phyloP scores from a whole-genome alignment of 2,329 filamentous ascomycete species.

The Paecilomyces sp. region DNA sequence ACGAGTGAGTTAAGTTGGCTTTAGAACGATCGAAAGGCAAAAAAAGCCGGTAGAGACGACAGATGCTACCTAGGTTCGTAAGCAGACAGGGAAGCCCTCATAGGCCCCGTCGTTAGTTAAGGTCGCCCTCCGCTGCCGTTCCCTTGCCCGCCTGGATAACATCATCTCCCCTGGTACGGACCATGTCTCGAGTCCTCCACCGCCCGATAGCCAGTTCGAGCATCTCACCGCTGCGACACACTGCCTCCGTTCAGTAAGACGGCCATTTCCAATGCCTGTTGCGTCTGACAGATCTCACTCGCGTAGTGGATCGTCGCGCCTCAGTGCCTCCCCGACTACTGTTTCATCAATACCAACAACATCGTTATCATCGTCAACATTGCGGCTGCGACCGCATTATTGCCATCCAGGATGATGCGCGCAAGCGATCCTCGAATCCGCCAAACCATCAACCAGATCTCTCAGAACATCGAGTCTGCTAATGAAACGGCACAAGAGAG shows the following conservation, averaged over 20 bases:
- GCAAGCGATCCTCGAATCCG: conserved; percentile 76
- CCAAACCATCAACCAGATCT: conserved; percentile 88
- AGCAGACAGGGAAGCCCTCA: not conserved
- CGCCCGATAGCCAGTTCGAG: not conserved
- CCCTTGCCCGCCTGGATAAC: not conserved
- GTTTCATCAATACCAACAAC: conserved; percentile 11
- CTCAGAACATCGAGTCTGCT: conserved; percentile 80
- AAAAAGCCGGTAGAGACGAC: not conserved
- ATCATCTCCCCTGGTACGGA: not conserved
- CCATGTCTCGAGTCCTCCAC: not conserved
- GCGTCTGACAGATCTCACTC: not conserved
- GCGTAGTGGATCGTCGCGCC: not conserved
- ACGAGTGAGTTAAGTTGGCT: not conserved
- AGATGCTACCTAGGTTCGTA: not conserved
- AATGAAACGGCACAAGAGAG: conserved; percentile 88
- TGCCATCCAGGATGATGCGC: conserved; percentile 46
- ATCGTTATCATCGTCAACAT: not conserved
- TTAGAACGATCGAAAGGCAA: not conserved
- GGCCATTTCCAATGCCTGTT: not conserved
- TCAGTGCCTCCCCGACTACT: not conserved
- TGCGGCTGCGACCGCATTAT: not conserved
- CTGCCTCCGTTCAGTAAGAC: not conserved
- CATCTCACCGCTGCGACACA: not conserved
- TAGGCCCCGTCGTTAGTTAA: not conserved
- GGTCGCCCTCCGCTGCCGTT: not conserved